Evolutionary conservation across 169 alveolate genomes (phyloP), one percentile per base, ranked within the genome.

Genomic region (Plasmodium vivax): DNA sequence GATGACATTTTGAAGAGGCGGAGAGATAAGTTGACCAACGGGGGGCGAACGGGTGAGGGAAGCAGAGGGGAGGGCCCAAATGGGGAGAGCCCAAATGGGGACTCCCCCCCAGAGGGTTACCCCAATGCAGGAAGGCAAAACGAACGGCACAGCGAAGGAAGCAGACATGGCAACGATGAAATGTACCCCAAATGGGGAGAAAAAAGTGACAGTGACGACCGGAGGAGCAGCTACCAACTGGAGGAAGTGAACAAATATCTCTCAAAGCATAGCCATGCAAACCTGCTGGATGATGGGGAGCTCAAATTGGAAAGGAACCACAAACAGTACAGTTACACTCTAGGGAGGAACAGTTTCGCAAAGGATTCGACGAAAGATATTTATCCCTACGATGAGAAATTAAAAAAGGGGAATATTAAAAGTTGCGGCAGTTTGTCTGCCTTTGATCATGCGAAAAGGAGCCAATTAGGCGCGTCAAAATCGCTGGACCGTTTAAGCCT

Each of bases 1-100:
- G 95, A 91, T 47, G 95, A 91, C 45, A 91, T 91, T 41, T 81
- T 91, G 43, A 91, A 91, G 83, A 91, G 95, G 74, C 71, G 95
- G 30, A 80, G 80, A 32, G 43, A 62, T 19, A 88, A 88, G 68
- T 54, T 79, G 68, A 34, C 38, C 23, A 80, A 80, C 45, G 90
- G 32, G 30, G 83, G 12, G 32, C 27, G 27, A 23, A 30, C 19
- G 1, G 80, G 12, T 19, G 38, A 77, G 30, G 4, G n/a, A 23
- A 23, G 27, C 27, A 23, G 27, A 0, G 27, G 27, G 27, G 27
- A 23, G 27, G 27, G 27, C 27, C 27, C 27, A 23, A 23, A 23
- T 23, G 27, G 27, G 27, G 27, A 23, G 27, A 72, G 74, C 19
- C 51, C 3, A 6, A 34, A 73, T 36, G 82, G 23, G 8, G 9